Conservation (phyloP, 2,329 filamentous ascomycete genomes). For the Fusarium circinatum region DNA sequence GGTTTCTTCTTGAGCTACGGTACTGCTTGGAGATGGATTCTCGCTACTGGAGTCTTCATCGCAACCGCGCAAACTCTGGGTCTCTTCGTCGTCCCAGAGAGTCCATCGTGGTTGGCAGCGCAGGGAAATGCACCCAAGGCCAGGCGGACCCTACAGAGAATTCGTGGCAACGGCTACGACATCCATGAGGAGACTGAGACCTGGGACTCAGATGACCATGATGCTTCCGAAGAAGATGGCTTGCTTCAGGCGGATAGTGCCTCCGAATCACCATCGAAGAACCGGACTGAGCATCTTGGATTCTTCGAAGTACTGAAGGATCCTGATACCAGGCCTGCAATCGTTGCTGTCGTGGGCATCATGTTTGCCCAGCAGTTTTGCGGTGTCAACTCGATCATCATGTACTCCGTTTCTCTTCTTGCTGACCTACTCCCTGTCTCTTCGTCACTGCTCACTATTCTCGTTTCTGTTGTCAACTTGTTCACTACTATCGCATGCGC, state of each 20-base stretch:
- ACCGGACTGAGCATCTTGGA: slow-evolving; percentile 58
- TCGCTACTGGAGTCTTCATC: slow-evolving; percentile 77
- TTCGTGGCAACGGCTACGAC: slow-evolving; percentile 75
- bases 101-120: slow-evolving; percentile 85
- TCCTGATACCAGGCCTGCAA: slow-evolving; percentile 74
- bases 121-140: slow-evolving; percentile 71
- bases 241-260: slow-evolving; percentile 61
- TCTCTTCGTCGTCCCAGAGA: slow-evolving; percentile 84
- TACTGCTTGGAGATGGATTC: slow-evolving; percentile 83
- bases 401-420: slow-evolving; percentile 96
- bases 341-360: slow-evolving; percentile 86
- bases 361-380: slow-evolving; percentile 95
- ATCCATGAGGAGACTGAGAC: slow-evolving; percentile 77
- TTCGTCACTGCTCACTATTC: slow-evolving; percentile 84
- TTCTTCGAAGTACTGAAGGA: slow-evolving; percentile 75
- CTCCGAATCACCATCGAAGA: slow-evolving; percentile 35
- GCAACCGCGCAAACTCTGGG: slow-evolving; percentile 74
- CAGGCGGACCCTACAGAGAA: slow-evolving; percentile 74
- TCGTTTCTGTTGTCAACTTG: slow-evolving; percentile 88
- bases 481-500: slow-evolving; percentile 83
- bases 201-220: slow-evolving; percentile 62
- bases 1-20: slow-evolving; percentile 89
- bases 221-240: slow-evolving; percentile 73
- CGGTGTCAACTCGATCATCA: slow-evolving; percentile 96
- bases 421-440: slow-evolving; percentile 82